phyloP scores from a whole-genome alignment of 2,329 filamentous ascomycete species.

The Drechslera avenae region DNA sequence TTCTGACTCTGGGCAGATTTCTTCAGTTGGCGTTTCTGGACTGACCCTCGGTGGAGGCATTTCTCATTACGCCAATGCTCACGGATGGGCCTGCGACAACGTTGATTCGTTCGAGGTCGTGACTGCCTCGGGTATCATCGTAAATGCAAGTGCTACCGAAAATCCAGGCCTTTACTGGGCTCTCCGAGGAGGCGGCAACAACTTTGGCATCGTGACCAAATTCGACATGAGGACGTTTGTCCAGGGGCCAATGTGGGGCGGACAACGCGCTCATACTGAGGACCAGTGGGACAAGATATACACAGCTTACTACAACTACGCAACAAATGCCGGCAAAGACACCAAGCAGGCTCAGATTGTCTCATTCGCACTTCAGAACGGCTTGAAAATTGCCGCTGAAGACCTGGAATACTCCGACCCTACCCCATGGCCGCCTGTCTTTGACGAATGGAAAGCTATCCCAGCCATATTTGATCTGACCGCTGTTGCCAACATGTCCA shows the following conservation, averaged over 20 bases:
- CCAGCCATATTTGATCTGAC: constrained; percentile 33
- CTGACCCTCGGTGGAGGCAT: constrained; percentile 33
- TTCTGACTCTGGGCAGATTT: constrained; percentile 14
- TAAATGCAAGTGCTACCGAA: constrained; percentile 21
- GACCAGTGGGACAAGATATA: constrained; percentile 28
- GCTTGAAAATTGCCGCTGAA: constrained; percentile 22
- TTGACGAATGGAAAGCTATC: constrained; percentile 35
- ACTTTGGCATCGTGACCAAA: constrained; percentile 43
- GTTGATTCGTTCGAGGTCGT: constrained; percentile 42
- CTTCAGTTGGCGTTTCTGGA: constrained; percentile 22
- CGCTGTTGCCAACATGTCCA: constrained; percentile 26
- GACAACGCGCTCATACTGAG: constrained; percentile 19
- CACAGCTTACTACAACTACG: constrained; percentile 21
- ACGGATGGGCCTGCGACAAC: constrained; percentile 39
- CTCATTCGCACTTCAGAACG: constrained; percentile 26
- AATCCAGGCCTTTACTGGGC: constrained; percentile 49
- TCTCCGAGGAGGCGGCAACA: constrained; percentile 44
- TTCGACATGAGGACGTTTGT: constrained; percentile 31
- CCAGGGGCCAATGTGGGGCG: constrained; percentile 40
- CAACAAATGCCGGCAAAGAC: constrained; percentile 21
- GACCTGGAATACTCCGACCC: constrained; percentile 37
- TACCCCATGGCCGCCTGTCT: constrained; percentile 26
- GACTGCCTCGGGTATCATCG: constrained; percentile 23
- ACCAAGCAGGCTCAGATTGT: constrained; percentile 25
- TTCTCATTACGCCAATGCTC: constrained; percentile 29